phyloP scores from a whole-genome alignment of 1,284 basidiomycete species.

The Thecaphora thlaspeos region DNA sequence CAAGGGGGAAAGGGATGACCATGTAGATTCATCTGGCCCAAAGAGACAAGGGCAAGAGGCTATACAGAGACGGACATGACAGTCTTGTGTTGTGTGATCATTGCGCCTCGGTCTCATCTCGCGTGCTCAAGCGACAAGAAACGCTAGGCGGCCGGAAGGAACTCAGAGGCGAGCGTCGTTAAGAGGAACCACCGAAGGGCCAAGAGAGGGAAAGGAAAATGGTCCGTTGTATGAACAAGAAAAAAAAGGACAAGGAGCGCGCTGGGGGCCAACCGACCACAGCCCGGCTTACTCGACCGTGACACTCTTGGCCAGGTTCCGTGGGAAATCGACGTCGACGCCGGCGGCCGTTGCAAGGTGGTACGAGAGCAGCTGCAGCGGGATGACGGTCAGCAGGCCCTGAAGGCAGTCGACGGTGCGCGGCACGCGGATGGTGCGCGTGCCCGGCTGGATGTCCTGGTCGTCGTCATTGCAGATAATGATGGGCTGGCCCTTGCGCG shows the following conservation, averaged over 20 bases:
- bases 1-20: too few species aligned
- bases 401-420: conserved; percentile 92
- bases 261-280: not conserved
- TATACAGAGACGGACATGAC: too few species aligned
- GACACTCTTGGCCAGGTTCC: conserved; percentile 72
- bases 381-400: conserved; percentile 93
- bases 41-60: too few species aligned
- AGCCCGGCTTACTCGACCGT: conserved; percentile 44
- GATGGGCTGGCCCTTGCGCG: conserved; percentile 89
- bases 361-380: conserved; percentile 92
- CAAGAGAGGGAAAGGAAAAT: too few species aligned
- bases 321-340: conserved; percentile 96
- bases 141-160: too few species aligned
- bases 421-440: conserved; percentile 74
- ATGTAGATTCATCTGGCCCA: too few species aligned
- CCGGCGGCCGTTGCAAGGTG: conserved; percentile 93
- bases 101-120: too few species aligned
- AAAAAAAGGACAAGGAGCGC: not conserved
- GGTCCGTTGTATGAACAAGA: too few species aligned
- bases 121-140: too few species aligned
- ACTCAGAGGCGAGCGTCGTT: too few species aligned
- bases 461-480: conserved; percentile 96
- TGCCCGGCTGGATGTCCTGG: conserved; percentile 69
- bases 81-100: too few species aligned
- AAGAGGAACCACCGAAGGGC: too few species aligned